These are phyloP conservation scores for Gossypioides kirkii DNA, from an alignment of 345 rosid genomes.

Conservation along the genomic window DNA sequence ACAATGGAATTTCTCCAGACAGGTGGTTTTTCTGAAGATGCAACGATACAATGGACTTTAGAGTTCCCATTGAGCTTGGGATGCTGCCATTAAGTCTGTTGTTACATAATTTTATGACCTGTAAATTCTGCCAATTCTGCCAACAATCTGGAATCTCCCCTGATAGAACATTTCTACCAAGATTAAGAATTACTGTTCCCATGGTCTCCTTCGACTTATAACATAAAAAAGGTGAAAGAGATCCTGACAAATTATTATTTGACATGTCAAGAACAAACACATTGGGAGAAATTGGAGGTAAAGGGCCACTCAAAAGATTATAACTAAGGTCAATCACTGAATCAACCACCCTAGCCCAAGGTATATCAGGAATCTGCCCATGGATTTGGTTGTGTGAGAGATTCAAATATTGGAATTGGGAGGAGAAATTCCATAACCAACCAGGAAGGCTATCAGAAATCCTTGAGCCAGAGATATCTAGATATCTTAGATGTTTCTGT, in stretches of 20 bases:
- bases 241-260: conserved; percentile 20
- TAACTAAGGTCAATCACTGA: conserved; percentile 23
- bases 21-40: conserved; percentile 11
- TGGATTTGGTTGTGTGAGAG: conserved; percentile 23
- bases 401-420: not conserved
- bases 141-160: conserved; percentile 11
- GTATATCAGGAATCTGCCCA: conserved; percentile 22
- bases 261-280: conserved; percentile 18
- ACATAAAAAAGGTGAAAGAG: conserved; percentile 13
- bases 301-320: conserved; percentile 17
- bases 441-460: not conserved
- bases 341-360: not conserved
- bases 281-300: conserved; percentile 20
- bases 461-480: conserved; percentile 8
- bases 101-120: not conserved
- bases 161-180: conserved; percentile 9
- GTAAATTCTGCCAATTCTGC: not conserved
- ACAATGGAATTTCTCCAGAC: conserved; percentile 9
- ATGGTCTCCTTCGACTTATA: not conserved
- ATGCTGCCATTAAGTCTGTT: conserved; percentile 17
- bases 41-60: not conserved
- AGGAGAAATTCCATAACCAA: conserved; percentile 11
- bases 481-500: not conserved
- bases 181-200: not conserved
- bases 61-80: conserved; percentile 12